These are phyloP conservation scores for Dryadomyces quercus-mongolicae DNA, from an alignment of 2,329 filamentous ascomycete genomes.

Conservation along the genomic window DNA sequence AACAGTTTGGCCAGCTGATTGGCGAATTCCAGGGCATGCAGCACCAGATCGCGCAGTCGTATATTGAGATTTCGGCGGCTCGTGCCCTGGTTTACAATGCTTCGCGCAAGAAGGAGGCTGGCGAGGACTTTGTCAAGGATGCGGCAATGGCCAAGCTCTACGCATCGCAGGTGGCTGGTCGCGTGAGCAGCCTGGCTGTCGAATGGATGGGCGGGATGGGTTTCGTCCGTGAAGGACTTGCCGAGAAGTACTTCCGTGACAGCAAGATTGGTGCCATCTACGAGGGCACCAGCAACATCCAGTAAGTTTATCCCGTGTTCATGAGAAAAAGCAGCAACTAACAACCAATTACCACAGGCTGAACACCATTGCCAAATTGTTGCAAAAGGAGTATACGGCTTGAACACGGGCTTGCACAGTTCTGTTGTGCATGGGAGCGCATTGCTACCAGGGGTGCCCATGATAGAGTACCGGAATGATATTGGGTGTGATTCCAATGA, in stretches of 20 bases:
- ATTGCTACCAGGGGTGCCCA: neutral
- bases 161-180: constrained; percentile 81
- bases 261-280: constrained; percentile 99
- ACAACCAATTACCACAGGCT: constrained; percentile 24
- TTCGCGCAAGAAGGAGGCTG: constrained; percentile 93
- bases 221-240: constrained; percentile 89
- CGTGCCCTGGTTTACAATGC: constrained; percentile 92
- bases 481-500: neutral
- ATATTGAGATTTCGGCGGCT: constrained; percentile 84
- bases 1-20: constrained; percentile 87
- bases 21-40: constrained; percentile 99
- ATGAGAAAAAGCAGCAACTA: neutral
- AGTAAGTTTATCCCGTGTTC: constrained; percentile 30
- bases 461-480: neutral
- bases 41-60: constrained; percentile 93
- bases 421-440: neutral
- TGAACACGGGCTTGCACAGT: neutral
- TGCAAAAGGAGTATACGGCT: constrained; percentile 49
- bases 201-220: constrained; percentile 99
- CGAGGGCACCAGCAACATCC: constrained; percentile 76
- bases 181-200: constrained; percentile 72
- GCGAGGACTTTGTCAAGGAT: constrained; percentile 87
- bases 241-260: constrained; percentile 96
- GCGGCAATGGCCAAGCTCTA: constrained; percentile 98
- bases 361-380: constrained; percentile 50